These are phyloP conservation scores for Penicillium crystallinum DNA, from an alignment of 495 filamentous ascomycete species.

Conservation along the genomic window DNA sequence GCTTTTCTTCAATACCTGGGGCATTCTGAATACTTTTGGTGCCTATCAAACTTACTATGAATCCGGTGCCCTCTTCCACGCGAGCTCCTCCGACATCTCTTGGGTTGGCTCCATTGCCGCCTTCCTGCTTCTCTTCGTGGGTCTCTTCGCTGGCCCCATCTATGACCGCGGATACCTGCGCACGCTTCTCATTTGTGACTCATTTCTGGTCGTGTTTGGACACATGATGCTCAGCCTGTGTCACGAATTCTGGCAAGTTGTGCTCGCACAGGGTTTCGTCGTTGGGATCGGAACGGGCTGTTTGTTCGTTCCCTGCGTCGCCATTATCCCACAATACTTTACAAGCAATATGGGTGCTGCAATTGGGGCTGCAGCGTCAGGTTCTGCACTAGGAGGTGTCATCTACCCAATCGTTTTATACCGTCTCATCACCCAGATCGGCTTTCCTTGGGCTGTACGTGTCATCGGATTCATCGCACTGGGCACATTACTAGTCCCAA, in stretches of 20 bases:
- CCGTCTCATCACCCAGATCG: constrained; percentile 33
- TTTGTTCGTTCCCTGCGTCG: constrained; percentile 31
- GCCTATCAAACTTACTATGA: constrained; percentile 50
- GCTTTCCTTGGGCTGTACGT: constrained; percentile 46
- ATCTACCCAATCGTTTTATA: constrained; percentile 47
- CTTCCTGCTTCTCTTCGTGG: constrained; percentile 49
- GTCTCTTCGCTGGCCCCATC: constrained; percentile 50
- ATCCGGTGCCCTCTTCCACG: constrained; percentile 10
- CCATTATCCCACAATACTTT: constrained; percentile 33
- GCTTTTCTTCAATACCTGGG: constrained; percentile 34
- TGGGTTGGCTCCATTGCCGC: constrained; percentile 49
- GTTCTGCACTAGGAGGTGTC: constrained; percentile 40
- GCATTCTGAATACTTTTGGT: constrained; percentile 47
- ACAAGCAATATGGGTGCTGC: constrained; percentile 14
- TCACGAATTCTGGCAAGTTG: constrained; percentile 29
- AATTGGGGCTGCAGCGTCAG: constrained; percentile 33
- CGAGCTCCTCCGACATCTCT: constrained; percentile 41
- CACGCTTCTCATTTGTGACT: neutral
- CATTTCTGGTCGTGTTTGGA: constrained; percentile 15
- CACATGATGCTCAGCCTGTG: constrained; percentile 37
- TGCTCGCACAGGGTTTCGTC: constrained; percentile 13
- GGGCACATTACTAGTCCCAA: constrained; percentile 36
- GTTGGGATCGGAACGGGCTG: constrained; percentile 22
- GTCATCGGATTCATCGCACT: constrained; percentile 45
- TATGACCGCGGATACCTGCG: constrained; percentile 49